Evolutionary conservation across 2,329 filamentous ascomycete genomes (phyloP).

Genomic region (Alternaria gansuensis): DNA sequence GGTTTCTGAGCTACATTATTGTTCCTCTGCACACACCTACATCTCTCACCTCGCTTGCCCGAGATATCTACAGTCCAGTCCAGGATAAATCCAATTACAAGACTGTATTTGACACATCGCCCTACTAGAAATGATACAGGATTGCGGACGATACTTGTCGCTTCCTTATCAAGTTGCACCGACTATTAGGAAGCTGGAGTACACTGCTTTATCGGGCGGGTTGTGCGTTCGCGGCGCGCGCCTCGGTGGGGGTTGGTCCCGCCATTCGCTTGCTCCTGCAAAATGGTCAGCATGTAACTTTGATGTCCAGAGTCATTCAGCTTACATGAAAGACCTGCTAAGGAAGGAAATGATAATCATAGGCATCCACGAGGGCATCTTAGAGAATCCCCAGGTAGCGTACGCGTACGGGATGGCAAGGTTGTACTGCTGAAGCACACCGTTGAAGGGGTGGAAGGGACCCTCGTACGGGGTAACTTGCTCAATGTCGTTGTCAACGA

Average conservation of each 20-base stretch:
- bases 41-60: neutral
- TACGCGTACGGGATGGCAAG: slow-evolving; percentile 73
- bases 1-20: slow-evolving; percentile 9
- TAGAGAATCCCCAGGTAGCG: slow-evolving; percentile 68
- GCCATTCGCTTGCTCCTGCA: slow-evolving; percentile 26
- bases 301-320: slow-evolving; percentile 5
- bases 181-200: neutral
- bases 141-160: neutral
- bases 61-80: slow-evolving; percentile 6
- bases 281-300: slow-evolving; percentile 2
- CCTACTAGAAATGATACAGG: slow-evolving; percentile 6
- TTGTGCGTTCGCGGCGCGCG: slow-evolving; percentile 13
- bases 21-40: neutral
- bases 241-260: slow-evolving; percentile 16
- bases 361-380: slow-evolving; percentile 74
- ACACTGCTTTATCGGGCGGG: slow-evolving; percentile 15
- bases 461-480: slow-evolving; percentile 66
- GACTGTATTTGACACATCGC: slow-evolving; percentile 18
- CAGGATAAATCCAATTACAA: slow-evolving; percentile 24
- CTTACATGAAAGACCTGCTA: slow-evolving; percentile 80
- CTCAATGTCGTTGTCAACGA: slow-evolving; percentile 67
- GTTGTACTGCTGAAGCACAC: slow-evolving; percentile 69
- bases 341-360: slow-evolving; percentile 79
- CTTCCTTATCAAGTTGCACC: neutral
- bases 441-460: slow-evolving; percentile 79